A percentile compares a stretch with the other conserved stretches of the same genome.
phyloP scores from a whole-genome alignment of 1,139 yeast species.

The Meyerozyma elateridarum region DNA sequence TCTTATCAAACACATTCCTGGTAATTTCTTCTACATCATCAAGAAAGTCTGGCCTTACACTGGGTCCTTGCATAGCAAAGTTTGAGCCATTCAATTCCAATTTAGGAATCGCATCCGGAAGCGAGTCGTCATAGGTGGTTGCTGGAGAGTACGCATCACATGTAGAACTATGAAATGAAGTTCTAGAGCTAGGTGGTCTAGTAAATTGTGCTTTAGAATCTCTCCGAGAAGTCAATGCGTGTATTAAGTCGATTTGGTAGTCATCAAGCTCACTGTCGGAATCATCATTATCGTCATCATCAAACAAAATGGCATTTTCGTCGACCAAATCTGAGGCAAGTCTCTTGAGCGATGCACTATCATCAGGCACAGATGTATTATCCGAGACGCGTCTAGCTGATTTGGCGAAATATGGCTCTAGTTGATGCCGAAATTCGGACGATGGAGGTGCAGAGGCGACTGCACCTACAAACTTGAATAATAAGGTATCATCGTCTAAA shows the following conservation, averaged over 20 bases:
- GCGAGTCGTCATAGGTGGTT: not conserved
- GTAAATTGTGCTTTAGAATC: not conserved
- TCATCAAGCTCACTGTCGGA: not conserved
- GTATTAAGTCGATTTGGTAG: not conserved
- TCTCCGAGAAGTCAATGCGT: not conserved
- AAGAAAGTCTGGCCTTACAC: conserved; percentile 2
- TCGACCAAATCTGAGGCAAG: no score
- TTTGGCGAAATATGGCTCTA: conserved; percentile 2
- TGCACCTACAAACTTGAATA: not conserved
- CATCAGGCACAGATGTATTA: conserved; percentile 3
- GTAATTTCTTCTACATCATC: not conserved
- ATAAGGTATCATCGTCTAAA: not conserved
- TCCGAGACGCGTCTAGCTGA: not conserved
- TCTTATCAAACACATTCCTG: not conserved
- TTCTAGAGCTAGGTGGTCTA: conserved; percentile 1
- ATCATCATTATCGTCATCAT: no score
- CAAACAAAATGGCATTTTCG: not conserved
- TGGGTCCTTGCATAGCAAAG: not conserved
- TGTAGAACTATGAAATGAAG: conserved; percentile 1
- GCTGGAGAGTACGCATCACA: conserved; percentile 1
- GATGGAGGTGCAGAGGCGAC: not conserved
- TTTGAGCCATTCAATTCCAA: not conserved
- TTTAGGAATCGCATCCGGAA: not conserved
- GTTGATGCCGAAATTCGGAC: not conserved
- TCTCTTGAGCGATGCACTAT: no score